Base-by-base conservation (phyloP, 306 rosid species). In the Castanospermum australe region DNA sequence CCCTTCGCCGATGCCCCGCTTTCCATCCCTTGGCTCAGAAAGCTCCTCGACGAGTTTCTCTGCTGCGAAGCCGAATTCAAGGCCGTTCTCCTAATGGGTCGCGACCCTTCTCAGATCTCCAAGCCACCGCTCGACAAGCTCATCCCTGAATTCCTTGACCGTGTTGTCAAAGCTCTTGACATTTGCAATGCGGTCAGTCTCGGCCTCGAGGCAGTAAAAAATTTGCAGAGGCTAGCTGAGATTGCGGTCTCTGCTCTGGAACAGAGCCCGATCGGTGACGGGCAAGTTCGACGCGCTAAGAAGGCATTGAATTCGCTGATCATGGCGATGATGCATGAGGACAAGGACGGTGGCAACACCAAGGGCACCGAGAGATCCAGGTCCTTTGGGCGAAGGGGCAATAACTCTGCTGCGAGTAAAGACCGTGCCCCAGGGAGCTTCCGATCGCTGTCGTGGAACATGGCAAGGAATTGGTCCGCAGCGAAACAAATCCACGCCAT, bases 21-120 rank as follows among this genome's bases (percentile, higher is more conserved):
- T 2, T 96, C 99, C 18, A 83, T 93, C 42, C 81, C 84, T 0
- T 93, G 97, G 97, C 90, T 91, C 2, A 67, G 99, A 2, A 89
- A 73, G 36, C 94, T 96, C 15, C 90, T 96, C 32, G 96, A 96
- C 70, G 82, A 79, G 39, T 92, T 93, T 54, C 93, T 96, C 28
- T 96, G 99, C 61, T 91, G 97, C 75, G 99, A 96, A 70, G 93
- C 97, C 0, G 94, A 96, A 75, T 96, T 93, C 90, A 96, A 96
- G 57, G 98, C 97, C 10, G 86, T 96, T 0, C 62, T 96, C 30
- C 21, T 96, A 8, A 86, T 88, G 89, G 96, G 89, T 3, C 96
- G 91, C 5, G 98, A 95, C 72, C 93, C 91, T 12, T 52, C 82
- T 14, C 97, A 87, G 32, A 83, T 93, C 36, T 50, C 90, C 1